Conservation (phyloP, 495 filamentous ascomycete genomes). For the Extremus antarcticus region DNA sequence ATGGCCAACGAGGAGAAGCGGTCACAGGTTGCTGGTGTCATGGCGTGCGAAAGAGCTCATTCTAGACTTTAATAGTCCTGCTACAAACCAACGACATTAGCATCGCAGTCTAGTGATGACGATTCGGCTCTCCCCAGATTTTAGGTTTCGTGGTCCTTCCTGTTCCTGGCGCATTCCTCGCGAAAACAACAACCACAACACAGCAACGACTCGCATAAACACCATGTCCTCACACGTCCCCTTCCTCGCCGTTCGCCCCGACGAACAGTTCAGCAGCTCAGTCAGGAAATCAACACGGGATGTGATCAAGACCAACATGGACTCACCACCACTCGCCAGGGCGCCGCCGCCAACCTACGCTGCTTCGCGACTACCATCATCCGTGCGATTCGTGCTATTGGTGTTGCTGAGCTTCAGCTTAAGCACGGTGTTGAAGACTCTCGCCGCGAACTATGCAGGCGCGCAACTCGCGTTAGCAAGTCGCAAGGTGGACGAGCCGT, state of each 20-base stretch:
- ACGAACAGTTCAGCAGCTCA: constrained; percentile 12
- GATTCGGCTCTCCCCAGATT: too few relatives aligned
- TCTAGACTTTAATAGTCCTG: too few relatives aligned
- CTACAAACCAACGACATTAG: too few relatives aligned
- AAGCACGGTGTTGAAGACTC: constrained; percentile 45
- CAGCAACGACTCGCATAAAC: not conserved
- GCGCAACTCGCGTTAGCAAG: constrained; percentile 53
- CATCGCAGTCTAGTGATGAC: too few relatives aligned
- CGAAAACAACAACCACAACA: not conserved
- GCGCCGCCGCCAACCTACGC: constrained; percentile 2
- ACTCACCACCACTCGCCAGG: not conserved
- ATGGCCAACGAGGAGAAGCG: not conserved
- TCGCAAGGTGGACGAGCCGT: constrained; percentile 47
- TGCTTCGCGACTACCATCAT: constrained; percentile 38
- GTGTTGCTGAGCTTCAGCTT: constrained; percentile 52
- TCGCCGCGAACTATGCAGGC: constrained; percentile 39
- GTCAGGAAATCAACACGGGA: not conserved
- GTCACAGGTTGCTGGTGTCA: not conserved
- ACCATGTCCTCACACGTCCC: constrained; percentile 16
- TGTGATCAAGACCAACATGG: not conserved
- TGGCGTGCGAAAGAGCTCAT: too few relatives aligned
- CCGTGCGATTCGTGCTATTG: constrained; percentile 51
- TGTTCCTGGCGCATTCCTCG: not conserved
- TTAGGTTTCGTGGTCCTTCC: not conserved
- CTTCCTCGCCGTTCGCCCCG: constrained; percentile 17